Evolutionary conservation across 176 grass and related monocot genomes (phyloP).

Genomic region (Hsuehochloa calcarea): DNA sequence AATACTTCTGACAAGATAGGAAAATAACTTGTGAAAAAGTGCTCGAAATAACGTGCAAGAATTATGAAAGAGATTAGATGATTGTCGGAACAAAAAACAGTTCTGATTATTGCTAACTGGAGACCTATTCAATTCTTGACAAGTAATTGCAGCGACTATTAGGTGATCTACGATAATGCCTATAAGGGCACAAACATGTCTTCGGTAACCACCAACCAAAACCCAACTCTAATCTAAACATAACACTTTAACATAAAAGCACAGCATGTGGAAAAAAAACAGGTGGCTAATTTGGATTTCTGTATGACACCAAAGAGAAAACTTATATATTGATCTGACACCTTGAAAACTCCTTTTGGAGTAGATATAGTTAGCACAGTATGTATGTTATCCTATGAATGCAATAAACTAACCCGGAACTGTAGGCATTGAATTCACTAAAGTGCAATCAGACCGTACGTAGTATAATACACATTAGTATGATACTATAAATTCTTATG

Average conservation of each 20-base stretch:
- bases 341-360: neutral
- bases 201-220: neutral
- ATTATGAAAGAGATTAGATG: neutral
- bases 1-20: constrained; percentile 37
- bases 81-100: neutral
- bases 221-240: neutral
- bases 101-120: neutral
- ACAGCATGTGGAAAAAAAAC: neutral
- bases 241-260: neutral
- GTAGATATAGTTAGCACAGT: neutral
- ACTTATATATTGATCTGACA: neutral
- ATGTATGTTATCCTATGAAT: neutral
- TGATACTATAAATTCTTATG: neutral
- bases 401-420: neutral
- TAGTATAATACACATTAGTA: neutral
- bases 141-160: neutral
- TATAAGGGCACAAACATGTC: neutral
- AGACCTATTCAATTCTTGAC: neutral
- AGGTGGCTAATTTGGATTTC: neutral
- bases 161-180: neutral
- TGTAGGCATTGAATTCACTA: neutral
- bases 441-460: neutral
- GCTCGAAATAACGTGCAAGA: neutral
- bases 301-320: neutral
- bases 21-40: constrained; percentile 9